A percentile compares a stretch with the other conserved stretches of the same genome.
phyloP scores from a whole-genome alignment of 2,329 filamentous ascomycete genomes.

The Paecilomyces sp. region DNA sequence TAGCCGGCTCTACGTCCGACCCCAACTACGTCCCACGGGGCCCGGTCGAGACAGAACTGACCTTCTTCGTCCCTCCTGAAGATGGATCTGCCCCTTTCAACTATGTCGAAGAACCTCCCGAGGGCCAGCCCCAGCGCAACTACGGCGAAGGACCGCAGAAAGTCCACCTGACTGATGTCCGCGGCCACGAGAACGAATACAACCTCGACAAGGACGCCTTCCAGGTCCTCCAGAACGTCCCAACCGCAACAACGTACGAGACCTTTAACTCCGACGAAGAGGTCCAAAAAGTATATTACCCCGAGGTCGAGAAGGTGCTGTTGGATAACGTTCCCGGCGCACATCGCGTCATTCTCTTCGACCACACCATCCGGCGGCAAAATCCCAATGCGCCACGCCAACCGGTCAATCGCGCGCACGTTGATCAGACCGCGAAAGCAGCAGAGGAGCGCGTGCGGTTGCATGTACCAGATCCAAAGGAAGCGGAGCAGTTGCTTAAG shows the following conservation, averaged over 20 bases:
- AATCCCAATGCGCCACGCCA: slow-evolving; percentile 51
- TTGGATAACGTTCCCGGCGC: slow-evolving; percentile 60
- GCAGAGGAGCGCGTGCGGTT: slow-evolving; percentile 59
- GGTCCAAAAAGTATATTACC: slow-evolving; percentile 69
- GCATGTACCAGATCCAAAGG: slow-evolving; percentile 55
- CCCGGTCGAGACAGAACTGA: slow-evolving; percentile 54
- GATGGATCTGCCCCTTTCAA: slow-evolving; percentile 57
- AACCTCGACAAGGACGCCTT: slow-evolving; percentile 70
- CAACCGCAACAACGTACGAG: slow-evolving; percentile 48
- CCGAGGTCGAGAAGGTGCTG: slow-evolving; percentile 69
- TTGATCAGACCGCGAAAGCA: slow-evolving; percentile 69
- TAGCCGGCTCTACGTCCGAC: slow-evolving; percentile 19
- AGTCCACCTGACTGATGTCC: slow-evolving; percentile 63
- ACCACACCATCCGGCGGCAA: slow-evolving; percentile 77
- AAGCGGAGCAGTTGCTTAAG: slow-evolving; percentile 59
- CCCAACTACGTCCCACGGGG: slow-evolving; percentile 47
- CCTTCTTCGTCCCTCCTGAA: slow-evolving; percentile 57
- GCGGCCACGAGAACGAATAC: slow-evolving; percentile 61
- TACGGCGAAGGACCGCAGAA: slow-evolving; percentile 45
- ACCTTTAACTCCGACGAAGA: slow-evolving; percentile 61
- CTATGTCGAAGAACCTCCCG: slow-evolving; percentile 58
- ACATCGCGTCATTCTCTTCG: slow-evolving; percentile 66
- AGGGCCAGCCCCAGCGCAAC: slow-evolving; percentile 59
- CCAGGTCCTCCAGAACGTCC: slow-evolving; percentile 53
- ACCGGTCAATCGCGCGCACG: slow-evolving; percentile 68